phyloP scores from a whole-genome alignment of 768 basidiomycete species.

The Mycena latifolia region DNA sequence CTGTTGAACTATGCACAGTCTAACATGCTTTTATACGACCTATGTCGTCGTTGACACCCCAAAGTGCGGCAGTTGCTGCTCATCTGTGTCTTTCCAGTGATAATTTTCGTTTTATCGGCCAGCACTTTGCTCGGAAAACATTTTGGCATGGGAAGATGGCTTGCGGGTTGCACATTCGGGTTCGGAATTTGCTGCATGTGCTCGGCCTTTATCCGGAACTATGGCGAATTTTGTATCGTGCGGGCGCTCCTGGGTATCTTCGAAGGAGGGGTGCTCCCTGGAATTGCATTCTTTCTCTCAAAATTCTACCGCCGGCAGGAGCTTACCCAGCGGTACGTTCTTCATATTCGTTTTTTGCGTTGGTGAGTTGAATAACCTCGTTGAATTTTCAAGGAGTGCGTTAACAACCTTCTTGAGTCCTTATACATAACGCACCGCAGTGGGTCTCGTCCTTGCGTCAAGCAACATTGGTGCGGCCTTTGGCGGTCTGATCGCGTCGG shows the following conservation, averaged over 20 bases:
- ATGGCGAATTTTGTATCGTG: conserved; percentile 16
- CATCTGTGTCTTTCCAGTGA: background rate
- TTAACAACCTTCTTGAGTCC: no score
- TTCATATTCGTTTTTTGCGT: no score
- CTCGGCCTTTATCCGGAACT: conserved; percentile 17
- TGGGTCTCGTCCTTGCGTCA: no score
- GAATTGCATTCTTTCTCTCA: conserved; percentile 9
- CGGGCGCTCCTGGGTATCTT: conserved; percentile 14
- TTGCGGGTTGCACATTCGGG: conserved; percentile 11
- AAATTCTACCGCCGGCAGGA: no score
- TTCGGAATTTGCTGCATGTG: conserved; percentile 23
- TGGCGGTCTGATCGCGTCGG: no score
- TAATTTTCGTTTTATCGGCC: no score
- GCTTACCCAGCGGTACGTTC: no score
- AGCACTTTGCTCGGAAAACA: conserved; percentile 16
- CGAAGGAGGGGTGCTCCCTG: conserved; percentile 14
- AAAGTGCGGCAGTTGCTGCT: conserved; percentile 12
- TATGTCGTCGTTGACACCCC: conserved; percentile 5
- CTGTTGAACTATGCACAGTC: conserved; percentile 2
- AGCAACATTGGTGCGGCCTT: no score
- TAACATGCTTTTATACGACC: conserved; percentile 17
- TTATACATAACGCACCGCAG: no score
- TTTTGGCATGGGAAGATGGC: conserved; percentile 17
- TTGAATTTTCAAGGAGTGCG: no score
- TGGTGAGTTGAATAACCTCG: no score